These are phyloP conservation scores for Ichthyophthirius multifiliis DNA, from an alignment of 169 alveolate genomes.

Conservation along the genomic window DNA sequence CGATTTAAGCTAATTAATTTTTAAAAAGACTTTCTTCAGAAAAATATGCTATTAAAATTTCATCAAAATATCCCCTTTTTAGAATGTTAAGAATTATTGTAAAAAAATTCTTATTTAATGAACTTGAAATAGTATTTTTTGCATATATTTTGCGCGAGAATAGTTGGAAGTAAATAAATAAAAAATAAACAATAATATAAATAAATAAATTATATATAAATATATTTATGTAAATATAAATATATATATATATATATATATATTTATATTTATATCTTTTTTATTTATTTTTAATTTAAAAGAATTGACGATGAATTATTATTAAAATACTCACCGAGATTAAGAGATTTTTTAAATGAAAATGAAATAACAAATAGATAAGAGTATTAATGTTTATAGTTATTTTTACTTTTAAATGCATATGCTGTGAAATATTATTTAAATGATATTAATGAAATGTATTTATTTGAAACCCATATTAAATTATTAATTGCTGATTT, in stretches of 20 bases:
- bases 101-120: constrained; percentile 13
- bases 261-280: too few relatives aligned
- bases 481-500: background rate
- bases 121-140: constrained; percentile 15
- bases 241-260: too few relatives aligned
- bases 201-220: too few relatives aligned
- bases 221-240: too few relatives aligned
- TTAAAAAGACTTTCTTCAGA: background rate
- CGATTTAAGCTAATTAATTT: background rate
- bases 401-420: constrained; percentile 3
- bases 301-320: too few relatives aligned
- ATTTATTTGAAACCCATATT: background rate
- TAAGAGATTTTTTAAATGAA: background rate
- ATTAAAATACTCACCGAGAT: too few relatives aligned
- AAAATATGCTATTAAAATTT: background rate
- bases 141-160: constrained; percentile 12
- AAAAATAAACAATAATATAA: too few relatives aligned
- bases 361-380: background rate
- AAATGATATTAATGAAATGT: constrained; percentile 2
- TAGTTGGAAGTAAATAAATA: constrained; percentile 2
- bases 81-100: constrained; percentile 8
- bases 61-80: constrained; percentile 13
- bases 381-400: background rate
- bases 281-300: too few relatives aligned
- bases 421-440: constrained; percentile 16